A percentile compares a stretch with the other conserved stretches of the same genome.
Conservation (phyloP, 371 early-diverging fungal genomes). For the Saksenaea oblongispora region DNA sequence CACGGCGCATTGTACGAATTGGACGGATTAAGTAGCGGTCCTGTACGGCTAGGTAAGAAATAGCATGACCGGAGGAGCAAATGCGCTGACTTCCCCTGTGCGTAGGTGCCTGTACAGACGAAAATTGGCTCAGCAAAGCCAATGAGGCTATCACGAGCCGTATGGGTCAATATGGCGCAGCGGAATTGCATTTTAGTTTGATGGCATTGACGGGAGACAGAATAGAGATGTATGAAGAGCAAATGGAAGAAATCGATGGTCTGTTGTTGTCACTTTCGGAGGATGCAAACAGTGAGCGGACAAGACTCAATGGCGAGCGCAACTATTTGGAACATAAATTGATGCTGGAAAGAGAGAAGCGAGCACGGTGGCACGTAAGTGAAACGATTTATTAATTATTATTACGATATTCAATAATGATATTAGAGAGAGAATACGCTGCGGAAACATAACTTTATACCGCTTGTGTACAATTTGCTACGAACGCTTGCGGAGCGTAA, state of each 20-base stretch:
- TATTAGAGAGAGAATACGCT: slow-evolving; percentile 69
- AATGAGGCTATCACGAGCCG: slow-evolving; percentile 71
- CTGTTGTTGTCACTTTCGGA: slow-evolving; percentile 43
- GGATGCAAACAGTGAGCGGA: slow-evolving; percentile 33
- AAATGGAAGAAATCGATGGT: slow-evolving; percentile 53
- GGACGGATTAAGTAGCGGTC: slow-evolving; percentile 81
- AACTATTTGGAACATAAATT: slow-evolving; percentile 43
- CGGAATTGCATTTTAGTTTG: slow-evolving; percentile 85
- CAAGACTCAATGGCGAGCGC: slow-evolving; percentile 27
- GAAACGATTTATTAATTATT: neutral
- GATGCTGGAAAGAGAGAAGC: slow-evolving; percentile 50
- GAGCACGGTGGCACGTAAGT: slow-evolving; percentile 53
- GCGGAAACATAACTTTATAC: slow-evolving; percentile 84
- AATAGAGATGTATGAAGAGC: slow-evolving; percentile 53
- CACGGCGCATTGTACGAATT: slow-evolving; percentile 82
- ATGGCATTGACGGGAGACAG: slow-evolving; percentile 83
- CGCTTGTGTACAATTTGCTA: slow-evolving; percentile 70
- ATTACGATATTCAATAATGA: neutral
- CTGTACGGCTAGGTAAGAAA: slow-evolving; percentile 60
- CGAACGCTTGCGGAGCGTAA: slow-evolving; percentile 68
- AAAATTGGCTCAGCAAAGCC: slow-evolving; percentile 72
- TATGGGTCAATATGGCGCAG: slow-evolving; percentile 64
- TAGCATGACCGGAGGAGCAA: neutral
- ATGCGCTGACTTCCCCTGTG: neutral
- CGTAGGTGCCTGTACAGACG: slow-evolving; percentile 59